A percentile compares a stretch with the other conserved stretches of the same genome.
Evolutionary conservation across 148 eudicot species (phyloP).

Genomic region (Chenopodium formosanum): DNA sequence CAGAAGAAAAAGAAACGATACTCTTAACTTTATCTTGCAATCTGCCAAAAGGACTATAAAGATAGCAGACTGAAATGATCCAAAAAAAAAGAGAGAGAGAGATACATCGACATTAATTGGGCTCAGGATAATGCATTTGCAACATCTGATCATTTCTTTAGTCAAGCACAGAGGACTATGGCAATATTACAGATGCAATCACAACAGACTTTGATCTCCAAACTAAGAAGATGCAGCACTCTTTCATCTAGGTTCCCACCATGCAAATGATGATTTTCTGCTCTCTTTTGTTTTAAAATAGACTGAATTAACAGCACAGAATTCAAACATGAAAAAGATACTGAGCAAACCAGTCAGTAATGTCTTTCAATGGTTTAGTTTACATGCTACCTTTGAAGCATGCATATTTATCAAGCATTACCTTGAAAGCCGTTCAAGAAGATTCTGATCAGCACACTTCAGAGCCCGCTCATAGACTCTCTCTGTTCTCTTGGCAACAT

Average conservation of each 20-base stretch:
- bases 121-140: neutral
- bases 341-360: neutral
- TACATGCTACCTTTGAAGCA: neutral
- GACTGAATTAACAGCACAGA: neutral
- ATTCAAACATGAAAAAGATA: neutral
- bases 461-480: slow-evolving; percentile 86
- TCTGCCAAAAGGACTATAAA: neutral
- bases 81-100: neutral
- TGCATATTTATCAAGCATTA: slow-evolving; percentile 30
- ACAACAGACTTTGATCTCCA: neutral
- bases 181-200: neutral
- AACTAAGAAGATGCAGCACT: neutral
- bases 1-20: slow-evolving; percentile 1
- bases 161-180: neutral
- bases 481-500: slow-evolving; percentile 94
- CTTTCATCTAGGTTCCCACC: neutral
- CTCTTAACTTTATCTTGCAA: neutral
- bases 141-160: neutral
- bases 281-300: neutral
- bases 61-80: neutral
- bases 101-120: neutral
- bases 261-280: neutral
- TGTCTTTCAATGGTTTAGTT: neutral
- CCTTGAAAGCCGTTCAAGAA: slow-evolving; percentile 84
- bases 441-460: slow-evolving; percentile 70